Base-by-base conservation (phyloP, 345 rosid species). In the Eucalyptus marginata region DNA sequence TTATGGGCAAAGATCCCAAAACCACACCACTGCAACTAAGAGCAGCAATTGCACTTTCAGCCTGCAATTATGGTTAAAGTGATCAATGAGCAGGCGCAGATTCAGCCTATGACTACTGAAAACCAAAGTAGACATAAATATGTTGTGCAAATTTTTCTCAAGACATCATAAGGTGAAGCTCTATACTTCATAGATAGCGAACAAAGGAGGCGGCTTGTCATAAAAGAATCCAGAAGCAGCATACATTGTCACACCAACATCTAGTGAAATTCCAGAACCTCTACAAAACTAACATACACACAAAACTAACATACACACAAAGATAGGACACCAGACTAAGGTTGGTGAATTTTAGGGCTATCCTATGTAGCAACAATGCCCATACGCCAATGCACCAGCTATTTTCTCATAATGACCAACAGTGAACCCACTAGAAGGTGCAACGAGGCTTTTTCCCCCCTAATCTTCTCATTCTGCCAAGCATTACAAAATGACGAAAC, bases 21-120 rank as follows among this genome's bases (percentile, higher is more conserved):
- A 96, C 59, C 8, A 91, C 92, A 89, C 99, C 99, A 87, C 99
- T 98, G 91, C 96, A 98, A 91, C 95, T 94, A 68, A 98, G 99
- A 50, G 99, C 99, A 17, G 93, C 94, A 90, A 98, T 97, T 59
- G 99, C 99, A 91, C 99, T 96, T 88, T 97, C 99, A 87, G 99
- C 99, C 99, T 98, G 96, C 91, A 93, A 76, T 58, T 40, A 84
- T 50, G 46, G 87, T 86, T 33, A 86, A 86, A 8, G 24, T 76
- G 84, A 76, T 40, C 84, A 76, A 76, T 76, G 27, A 76, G 15
- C 84, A 76, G 47, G 47, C 40, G 47, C 84, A 36, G 84, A 25
- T 44, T 76, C 47, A 12, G 83, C 47, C 40, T 6, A 64, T 64
- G 76, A 16, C 76, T n/a, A 64, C 76, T 64, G 76, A n/a, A 64